Evolutionary conservation across 345 rosid species (phyloP).

Genomic region (Gossypium arboreum): DNA sequence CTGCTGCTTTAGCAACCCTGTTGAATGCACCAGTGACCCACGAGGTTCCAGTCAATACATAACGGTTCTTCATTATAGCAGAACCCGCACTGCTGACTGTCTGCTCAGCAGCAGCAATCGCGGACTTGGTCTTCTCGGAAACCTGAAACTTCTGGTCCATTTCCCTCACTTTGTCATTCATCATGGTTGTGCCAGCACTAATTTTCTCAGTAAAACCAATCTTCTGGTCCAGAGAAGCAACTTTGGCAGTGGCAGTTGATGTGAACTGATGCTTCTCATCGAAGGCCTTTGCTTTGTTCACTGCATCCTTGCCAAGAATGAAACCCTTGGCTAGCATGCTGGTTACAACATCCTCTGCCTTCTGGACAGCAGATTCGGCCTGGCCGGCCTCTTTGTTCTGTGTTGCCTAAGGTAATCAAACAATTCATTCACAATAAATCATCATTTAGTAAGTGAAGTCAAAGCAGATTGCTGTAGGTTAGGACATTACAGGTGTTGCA

Average conservation of each 20-base stretch:
- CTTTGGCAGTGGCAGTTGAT: conserved; percentile 74
- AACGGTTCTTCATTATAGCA: conserved; percentile 80
- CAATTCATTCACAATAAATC: not conserved
- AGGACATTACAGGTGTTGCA: conserved; percentile 42
- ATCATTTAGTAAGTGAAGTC: not conserved
- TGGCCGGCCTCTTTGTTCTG: conserved; percentile 28
- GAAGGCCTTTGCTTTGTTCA: conserved; percentile 70
- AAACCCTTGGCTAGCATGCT: conserved; percentile 89
- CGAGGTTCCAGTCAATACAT: conserved; percentile 64
- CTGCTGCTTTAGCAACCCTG: conserved; percentile 81
- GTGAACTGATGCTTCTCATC: conserved; percentile 82
- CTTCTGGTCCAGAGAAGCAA: conserved; percentile 71
- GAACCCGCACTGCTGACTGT: conserved; percentile 76
- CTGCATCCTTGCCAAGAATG: conserved; percentile 79
- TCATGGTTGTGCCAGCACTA: conserved; percentile 65
- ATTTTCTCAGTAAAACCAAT: conserved; percentile 74
- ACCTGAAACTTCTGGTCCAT: conserved; percentile 92
- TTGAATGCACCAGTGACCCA: conserved; percentile 86
- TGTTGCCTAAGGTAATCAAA: conserved; percentile 29
- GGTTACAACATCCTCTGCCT: conserved; percentile 92
- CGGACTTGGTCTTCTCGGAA: conserved; percentile 82
- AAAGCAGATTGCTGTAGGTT: not conserved
- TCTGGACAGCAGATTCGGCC: conserved; percentile 54
- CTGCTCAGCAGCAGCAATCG: conserved; percentile 79
- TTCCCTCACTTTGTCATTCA: conserved; percentile 74